Conservation (phyloP, 352 stramenopile species). For the Globisporangium paroecandrum region DNA sequence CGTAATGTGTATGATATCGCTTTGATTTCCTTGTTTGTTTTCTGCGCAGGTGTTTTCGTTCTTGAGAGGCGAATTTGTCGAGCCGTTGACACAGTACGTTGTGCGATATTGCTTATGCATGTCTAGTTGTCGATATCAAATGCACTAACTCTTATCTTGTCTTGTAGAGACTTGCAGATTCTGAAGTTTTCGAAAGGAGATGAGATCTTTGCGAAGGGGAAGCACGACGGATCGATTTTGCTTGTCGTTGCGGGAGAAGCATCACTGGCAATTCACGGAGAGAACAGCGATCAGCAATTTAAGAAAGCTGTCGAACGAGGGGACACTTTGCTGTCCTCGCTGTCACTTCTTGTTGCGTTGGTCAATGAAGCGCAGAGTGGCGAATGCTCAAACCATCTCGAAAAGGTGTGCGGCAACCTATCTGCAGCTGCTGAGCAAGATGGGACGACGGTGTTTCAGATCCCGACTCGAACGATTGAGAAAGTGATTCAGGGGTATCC, state of each 20-base stretch:
- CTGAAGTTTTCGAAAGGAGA: constrained; percentile 43
- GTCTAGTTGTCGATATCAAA: background rate
- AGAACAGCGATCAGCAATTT: constrained; percentile 35
- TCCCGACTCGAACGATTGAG: constrained; percentile 45
- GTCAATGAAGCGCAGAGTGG: constrained; percentile 36
- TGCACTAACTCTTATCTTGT: background rate
- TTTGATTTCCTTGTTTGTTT: background rate
- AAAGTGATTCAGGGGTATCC: constrained; percentile 55
- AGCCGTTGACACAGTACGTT: constrained; percentile 41
- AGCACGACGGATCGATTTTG: constrained; percentile 76
- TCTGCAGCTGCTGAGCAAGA: constrained; percentile 49
- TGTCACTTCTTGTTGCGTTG: constrained; percentile 59
- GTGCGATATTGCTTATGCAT: background rate
- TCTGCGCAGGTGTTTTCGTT: constrained; percentile 62
- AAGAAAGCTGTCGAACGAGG: constrained; percentile 46
- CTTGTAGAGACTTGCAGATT: constrained; percentile 54
- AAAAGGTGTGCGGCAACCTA: constrained; percentile 56
- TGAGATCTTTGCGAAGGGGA: constrained; percentile 50
- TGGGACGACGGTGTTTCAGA: constrained; percentile 60
- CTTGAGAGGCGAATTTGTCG: constrained; percentile 63
- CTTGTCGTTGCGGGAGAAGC: constrained; percentile 60
- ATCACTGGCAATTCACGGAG: constrained; percentile 54
- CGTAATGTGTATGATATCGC: background rate
- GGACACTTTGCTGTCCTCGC: constrained; percentile 71
- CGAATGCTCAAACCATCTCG: constrained; percentile 21